Conservation (phyloP, 495 filamentous ascomycete species). For the Usnea hakonensis region DNA sequence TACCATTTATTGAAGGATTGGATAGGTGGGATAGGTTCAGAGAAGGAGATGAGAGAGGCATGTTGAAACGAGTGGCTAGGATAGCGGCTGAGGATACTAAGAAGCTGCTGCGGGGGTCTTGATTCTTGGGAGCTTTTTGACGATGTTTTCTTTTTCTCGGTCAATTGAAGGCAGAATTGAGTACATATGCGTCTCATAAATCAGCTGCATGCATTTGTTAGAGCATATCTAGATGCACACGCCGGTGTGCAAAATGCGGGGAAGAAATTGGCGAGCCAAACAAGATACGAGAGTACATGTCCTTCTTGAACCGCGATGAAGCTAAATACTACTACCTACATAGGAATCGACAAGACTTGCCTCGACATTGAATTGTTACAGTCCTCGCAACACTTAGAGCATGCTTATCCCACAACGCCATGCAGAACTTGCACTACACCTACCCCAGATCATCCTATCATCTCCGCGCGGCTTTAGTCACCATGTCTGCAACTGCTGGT, state of each 20-base stretch:
- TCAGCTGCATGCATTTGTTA: not conserved
- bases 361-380: no score
- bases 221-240: not conserved
- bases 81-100: conserved; percentile 53
- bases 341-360: not conserved
- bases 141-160: not conserved
- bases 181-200: not conserved
- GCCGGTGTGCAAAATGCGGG: conserved; percentile 2
- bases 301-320: not conserved
- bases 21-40: conserved; percentile 60
- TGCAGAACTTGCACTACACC: not conserved
- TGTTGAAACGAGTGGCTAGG: conserved; percentile 80
- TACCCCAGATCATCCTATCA: conserved; percentile 3
- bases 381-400: not conserved
- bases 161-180: not conserved
- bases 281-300: conserved; percentile 1
- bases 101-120: conserved; percentile 9
- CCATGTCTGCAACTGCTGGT: not conserved
- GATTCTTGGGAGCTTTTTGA: not conserved
- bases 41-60: conserved; percentile 66
- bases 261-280: conserved; percentile 13
- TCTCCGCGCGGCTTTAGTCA: conserved; percentile 8
- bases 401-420: not conserved
- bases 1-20: conserved; percentile 74
- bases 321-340: not conserved